Evolutionary conservation across 257 asterid species (phyloP).

Genomic region (Jasminum sambac): DNA sequence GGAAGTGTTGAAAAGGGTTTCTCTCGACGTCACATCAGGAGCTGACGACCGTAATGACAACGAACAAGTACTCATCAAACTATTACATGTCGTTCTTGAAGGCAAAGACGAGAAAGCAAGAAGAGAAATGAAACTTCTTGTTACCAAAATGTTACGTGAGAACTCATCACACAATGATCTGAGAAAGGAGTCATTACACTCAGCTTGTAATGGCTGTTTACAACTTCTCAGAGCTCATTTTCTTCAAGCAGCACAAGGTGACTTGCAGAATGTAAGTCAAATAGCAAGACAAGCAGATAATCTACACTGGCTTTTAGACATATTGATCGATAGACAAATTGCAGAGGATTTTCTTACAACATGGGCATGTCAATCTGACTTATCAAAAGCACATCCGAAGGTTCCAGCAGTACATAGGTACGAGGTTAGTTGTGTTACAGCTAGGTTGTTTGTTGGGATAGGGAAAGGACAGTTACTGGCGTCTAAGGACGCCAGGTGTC

Average conservation of each 20-base stretch:
- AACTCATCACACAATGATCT: conserved; percentile 73
- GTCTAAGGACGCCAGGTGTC: conserved; percentile 71
- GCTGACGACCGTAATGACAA: conserved; percentile 43
- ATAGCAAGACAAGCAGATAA: conserved; percentile 92
- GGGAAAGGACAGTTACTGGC: conserved; percentile 91
- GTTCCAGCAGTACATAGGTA: conserved; percentile 74
- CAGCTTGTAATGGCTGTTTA: conserved; percentile 71
- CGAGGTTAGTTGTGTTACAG: conserved; percentile 83
- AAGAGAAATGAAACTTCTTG: conserved; percentile 83
- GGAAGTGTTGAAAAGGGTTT: conserved; percentile 88
- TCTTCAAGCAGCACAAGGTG: conserved; percentile 50
- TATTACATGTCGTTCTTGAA: conserved; percentile 82
- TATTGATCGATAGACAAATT: conserved; percentile 77
- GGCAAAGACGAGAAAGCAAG: conserved; percentile 98
- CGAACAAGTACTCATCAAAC: conserved; percentile 79
- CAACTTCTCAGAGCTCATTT: conserved; percentile 52
- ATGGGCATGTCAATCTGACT: conserved; percentile 70
- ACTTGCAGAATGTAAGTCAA: conserved; percentile 52
- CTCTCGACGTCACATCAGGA: conserved; percentile 56
- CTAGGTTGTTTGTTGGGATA: conserved; percentile 84
- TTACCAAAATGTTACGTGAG: conserved; percentile 80
- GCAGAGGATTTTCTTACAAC: conserved; percentile 75
- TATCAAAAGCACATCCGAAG: conserved; percentile 62
- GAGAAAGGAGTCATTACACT: conserved; percentile 76
- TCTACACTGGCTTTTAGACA: conserved; percentile 88